A percentile compares a stretch with the other conserved stretches of the same genome.
Conservation (phyloP, 2,329 filamentous ascomycete species). For the Thielaviopsis ethacetica region DNA sequence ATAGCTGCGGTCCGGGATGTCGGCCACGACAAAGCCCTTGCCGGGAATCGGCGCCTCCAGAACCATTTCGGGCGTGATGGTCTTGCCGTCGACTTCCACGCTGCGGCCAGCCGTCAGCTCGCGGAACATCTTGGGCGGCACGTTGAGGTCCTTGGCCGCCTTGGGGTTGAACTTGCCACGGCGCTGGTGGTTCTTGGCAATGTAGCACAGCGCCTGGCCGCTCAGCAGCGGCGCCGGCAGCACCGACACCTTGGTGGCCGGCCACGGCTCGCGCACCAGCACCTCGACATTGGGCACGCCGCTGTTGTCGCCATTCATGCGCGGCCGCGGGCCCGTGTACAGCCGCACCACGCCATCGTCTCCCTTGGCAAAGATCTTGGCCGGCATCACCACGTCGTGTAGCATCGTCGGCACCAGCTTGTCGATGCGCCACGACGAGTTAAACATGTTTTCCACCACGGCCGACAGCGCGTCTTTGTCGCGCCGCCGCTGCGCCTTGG, state of each 20-base stretch:
- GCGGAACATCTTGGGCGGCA: constrained; percentile 41
- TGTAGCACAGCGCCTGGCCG: constrained; percentile 63
- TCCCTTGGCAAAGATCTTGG: constrained; percentile 53
- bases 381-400: constrained; percentile 48
- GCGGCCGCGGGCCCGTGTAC: constrained; percentile 52
- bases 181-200: constrained; percentile 58
- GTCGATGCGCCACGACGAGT: constrained; percentile 47
- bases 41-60: constrained; percentile 51
- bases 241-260: constrained; percentile 43
- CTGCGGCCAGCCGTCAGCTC: constrained; percentile 45
- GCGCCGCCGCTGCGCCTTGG: constrained; percentile 7
- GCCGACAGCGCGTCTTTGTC: constrained; percentile 13
- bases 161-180: constrained; percentile 65
- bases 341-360: constrained; percentile 45
- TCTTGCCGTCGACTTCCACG: constrained; percentile 43
- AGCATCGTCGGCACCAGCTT: constrained; percentile 50
- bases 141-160: constrained; percentile 47
- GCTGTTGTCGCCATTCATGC: constrained; percentile 18
- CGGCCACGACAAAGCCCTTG: constrained; percentile 61
- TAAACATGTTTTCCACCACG: constrained; percentile 19
- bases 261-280: constrained; percentile 63
- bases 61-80: constrained; percentile 76
- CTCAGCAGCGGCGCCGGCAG: constrained; percentile 55
- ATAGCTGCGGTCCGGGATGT: constrained; percentile 57
- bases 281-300: constrained; percentile 48